A percentile compares a stretch with the other conserved stretches of the same genome.
These are phyloP conservation scores for Parasitella parasitica DNA, from an alignment of 371 early-diverging fungal species.

Conservation along the genomic window DNA sequence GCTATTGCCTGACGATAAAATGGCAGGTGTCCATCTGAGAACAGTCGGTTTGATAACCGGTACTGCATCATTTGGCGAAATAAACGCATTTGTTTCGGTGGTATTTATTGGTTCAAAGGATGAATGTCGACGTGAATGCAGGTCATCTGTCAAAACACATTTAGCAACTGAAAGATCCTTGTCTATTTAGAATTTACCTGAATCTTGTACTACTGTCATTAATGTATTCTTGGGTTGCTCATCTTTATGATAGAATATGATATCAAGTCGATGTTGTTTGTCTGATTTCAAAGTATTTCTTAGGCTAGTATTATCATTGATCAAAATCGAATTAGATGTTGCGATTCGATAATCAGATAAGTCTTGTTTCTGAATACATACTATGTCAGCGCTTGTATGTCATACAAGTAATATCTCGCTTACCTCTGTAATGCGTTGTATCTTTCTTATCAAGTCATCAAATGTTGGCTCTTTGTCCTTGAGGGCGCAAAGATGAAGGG, in stretches of 20 bases:
- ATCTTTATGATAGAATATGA: constrained; percentile 30
- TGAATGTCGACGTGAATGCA: constrained; percentile 5
- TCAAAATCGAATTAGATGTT: constrained; percentile 16
- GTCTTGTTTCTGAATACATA: constrained; percentile 22
- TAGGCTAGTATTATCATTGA: constrained; percentile 32
- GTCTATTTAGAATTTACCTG: neutral
- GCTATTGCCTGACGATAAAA: neutral
- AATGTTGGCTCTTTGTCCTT: constrained; percentile 37
- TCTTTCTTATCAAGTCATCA: constrained; percentile 34
- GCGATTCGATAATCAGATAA: constrained; percentile 34
- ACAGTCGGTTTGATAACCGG: constrained; percentile 49
- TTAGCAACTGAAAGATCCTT: neutral
- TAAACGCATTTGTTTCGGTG: neutral
- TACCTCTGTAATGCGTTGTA: constrained; percentile 30
- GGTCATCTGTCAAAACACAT: constrained; percentile 6
- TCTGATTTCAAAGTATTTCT: constrained; percentile 25
- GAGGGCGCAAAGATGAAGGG: constrained; percentile 34
- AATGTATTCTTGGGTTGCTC: constrained; percentile 7
- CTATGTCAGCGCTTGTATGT: neutral
- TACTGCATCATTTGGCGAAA: constrained; percentile 11
- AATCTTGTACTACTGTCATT: neutral
- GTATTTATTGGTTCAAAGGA: neutral
- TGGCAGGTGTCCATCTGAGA: constrained; percentile 33
- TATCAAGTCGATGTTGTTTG: constrained; percentile 27
- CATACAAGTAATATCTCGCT: neutral